Evolutionary conservation across 106 monocot genomes (phyloP).

Genomic region (Dendrobium chrysotoxum): DNA sequence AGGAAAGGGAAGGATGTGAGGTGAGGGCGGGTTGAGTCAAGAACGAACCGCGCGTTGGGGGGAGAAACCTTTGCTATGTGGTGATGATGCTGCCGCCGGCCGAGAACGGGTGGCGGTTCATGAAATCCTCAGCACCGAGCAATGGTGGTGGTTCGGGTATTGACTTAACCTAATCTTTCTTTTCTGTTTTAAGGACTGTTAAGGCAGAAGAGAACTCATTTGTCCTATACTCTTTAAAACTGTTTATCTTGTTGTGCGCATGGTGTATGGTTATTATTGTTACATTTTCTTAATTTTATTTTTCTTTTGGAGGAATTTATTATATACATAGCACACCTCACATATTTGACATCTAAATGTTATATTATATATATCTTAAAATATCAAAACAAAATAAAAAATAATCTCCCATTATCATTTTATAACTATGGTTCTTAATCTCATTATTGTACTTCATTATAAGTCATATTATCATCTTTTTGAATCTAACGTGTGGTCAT

Average conservation of each 20-base stretch:
- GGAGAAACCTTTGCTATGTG: constrained; percentile 22
- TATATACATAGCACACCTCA: no score
- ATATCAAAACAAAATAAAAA: no score
- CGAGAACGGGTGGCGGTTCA: not conserved
- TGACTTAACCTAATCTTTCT: constrained; percentile 29
- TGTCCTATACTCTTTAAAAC: not conserved
- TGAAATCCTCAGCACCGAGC: constrained; percentile 32
- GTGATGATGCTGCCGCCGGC: constrained; percentile 15
- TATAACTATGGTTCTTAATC: no score
- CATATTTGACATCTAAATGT: no score
- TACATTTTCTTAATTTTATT: no score
- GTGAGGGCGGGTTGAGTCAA: constrained; percentile 29
- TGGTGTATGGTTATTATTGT: not conserved
- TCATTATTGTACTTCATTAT: no score
- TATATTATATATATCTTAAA: no score
- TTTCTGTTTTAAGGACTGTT: not conserved
- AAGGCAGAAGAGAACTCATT: not conserved
- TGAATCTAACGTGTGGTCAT: no score
- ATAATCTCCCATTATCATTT: no score
- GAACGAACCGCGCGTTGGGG: constrained; percentile 25
- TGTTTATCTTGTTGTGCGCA: not conserved
- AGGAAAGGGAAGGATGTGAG: not conserved
- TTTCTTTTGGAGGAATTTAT: no score
- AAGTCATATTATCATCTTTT: no score
- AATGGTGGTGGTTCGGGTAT: constrained; percentile 81